Base-by-base conservation (phyloP, 345 rosid genomes). In the Citrus medica region DNA sequence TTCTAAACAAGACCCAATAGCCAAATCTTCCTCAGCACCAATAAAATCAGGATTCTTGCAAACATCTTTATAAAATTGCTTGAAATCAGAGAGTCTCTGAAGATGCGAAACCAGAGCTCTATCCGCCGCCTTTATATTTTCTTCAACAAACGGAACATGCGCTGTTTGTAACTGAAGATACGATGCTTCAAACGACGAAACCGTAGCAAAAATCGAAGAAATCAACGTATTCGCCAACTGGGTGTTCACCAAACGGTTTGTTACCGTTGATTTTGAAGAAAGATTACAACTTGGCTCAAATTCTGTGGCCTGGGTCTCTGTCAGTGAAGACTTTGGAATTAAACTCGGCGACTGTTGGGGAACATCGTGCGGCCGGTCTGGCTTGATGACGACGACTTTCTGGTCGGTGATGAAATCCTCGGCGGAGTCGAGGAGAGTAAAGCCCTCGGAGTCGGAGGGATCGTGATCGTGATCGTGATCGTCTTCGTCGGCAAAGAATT, bases 381-480 rank as follows among this genome's bases (percentile, higher is more conserved):
- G 99, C 73, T 92, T 96, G 80, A 94, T 85, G 76, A 96, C 97
- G 73, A 96, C 95, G 64, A 96, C 98, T 75, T 94, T 89, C 83
- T 92, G 99, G 82, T 93, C 97, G 82, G 95, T 79, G 85, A 96
- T 94, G 88, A 94, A 90, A 77, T 92, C 99, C 32, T 95, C 98
- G 32, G 92, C 77, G 69, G 97, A 94, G 76, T 94, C 96, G 40
- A 94, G 92, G 69, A 94, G 94, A 9, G 89, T 3, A 76, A 91
- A 88, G 9, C 92, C 90, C 5, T 87, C 90, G 75, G 78, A 63
- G 27, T 75, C 86, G 53, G 80, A 82, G 72, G 76, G 71, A 14
- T 78, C 83, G 60, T 75, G 86, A 32, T 69, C 83, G 60, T 75
- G 86, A 32, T 69, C 81, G 58, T 70, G 85, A 32, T 69, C 81